phyloP scores from a whole-genome alignment of 495 filamentous ascomycete species.

The Penicillium parvum region DNA sequence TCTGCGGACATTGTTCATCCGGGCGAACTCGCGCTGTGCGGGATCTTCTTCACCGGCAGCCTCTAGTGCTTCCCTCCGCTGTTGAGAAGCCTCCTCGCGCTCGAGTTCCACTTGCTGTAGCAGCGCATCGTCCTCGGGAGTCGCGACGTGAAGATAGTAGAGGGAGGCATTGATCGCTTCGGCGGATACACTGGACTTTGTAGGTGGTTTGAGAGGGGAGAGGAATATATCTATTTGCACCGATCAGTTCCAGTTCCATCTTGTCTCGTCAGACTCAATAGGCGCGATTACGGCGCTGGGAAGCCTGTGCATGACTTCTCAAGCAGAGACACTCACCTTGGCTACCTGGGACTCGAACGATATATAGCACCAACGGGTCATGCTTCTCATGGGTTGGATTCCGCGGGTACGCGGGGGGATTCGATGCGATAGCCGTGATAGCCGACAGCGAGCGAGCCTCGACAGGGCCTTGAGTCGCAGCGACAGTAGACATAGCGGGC shows the following conservation, averaged over 20 bases:
- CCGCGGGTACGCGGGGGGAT: slow-evolving; percentile 78
- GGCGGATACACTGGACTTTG: slow-evolving; percentile 75
- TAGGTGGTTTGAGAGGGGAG: slow-evolving; percentile 81
- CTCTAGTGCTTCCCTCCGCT: slow-evolving; percentile 36
- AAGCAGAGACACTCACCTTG: slow-evolving; percentile 56
- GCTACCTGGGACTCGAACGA: slow-evolving; percentile 86
- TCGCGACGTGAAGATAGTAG: slow-evolving; percentile 84
- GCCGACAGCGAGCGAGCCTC: slow-evolving; percentile 80
- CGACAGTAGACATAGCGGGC: slow-evolving; percentile 18
- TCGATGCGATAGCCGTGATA: slow-evolving; percentile 74
- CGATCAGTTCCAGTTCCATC: slow-evolving; percentile 16
- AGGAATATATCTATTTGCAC: slow-evolving; percentile 74
- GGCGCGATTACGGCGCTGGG: no score
- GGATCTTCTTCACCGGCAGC: slow-evolving; percentile 22
- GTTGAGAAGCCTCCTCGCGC: slow-evolving; percentile 41
- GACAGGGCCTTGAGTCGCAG: slow-evolving; percentile 42
- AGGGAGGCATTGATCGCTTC: slow-evolving; percentile 83
- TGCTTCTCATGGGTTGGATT: slow-evolving; percentile 62
- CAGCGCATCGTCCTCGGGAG: slow-evolving; percentile 52
- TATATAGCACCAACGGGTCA: slow-evolving; percentile 76
- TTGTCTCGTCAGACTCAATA: slow-evolving; percentile 2
- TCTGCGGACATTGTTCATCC: slow-evolving; percentile 39
- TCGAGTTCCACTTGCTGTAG: slow-evolving; percentile 44
- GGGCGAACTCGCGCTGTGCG: slow-evolving; percentile 27
- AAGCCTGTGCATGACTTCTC: background rate